Base-by-base conservation (phyloP, 2,329 filamentous ascomycete species). In the Nannizziopsis barbatae region DNA sequence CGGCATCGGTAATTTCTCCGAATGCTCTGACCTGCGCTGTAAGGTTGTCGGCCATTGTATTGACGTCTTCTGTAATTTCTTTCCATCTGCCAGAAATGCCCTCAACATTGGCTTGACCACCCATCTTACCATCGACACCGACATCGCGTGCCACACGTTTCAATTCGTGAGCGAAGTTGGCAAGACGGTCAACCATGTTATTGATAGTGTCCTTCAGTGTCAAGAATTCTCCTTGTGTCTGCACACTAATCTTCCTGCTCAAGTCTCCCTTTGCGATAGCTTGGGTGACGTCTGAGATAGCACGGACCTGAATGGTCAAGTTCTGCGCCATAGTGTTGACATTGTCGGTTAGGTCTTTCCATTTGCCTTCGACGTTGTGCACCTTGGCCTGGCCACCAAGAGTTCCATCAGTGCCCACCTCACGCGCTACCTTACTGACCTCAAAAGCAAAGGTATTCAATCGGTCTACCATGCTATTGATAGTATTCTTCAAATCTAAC, bases 11-110 rank as follows among this genome's bases (percentile, higher is more conserved):
- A 59, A 98, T 96, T 64, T 96, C 90, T 47, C 89, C 92, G 66
- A 98, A 98, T 33, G 92, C 92, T 58, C 92, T 84, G 59, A 98
- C 92, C 77, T 98, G 92, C 0, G 90, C 92, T 2, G 90, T 96
- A 72, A 94, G 67, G 55, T 85, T 85, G 58, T 84, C 75, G 30
- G 82, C 82, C 87, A 94, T 94, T 42, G 86, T 95, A 65, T 95
- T 95, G 65, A 95, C 88, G 62, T 95, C 87, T 46, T 88, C 90
- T 0, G 92, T 96, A 59, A 98, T 96, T 65, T 98, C 90, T 64
- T 95, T 95, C 92, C 90, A 98, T 47, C 89, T 81, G 54, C 90
- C 90, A 58, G 89, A 87, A 51, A 96, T 82, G 50, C 89, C 89
- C 55, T 87, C 86, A 44, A 95, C 86, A 63, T 95, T 89, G 52